Evolutionary conservation across 75 land plant genomes (phyloP), one percentile per base, ranked within the genome.

Genomic region (Picea glauca): DNA sequence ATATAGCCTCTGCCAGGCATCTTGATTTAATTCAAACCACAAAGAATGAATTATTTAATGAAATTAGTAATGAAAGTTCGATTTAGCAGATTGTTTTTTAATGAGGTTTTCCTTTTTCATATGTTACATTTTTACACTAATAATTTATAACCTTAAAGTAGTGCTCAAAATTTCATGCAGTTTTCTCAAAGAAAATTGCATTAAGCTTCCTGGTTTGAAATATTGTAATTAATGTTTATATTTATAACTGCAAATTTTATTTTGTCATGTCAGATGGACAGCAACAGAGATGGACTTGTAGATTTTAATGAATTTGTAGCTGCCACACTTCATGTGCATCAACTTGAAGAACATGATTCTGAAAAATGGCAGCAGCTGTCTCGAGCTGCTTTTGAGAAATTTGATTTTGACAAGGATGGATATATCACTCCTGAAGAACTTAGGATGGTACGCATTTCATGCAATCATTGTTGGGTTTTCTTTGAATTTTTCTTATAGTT

Each of bases 251-350:
- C 38, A 58, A 15, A 17, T 76, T 58, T 75, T 31, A 56, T 72
- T 56, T 62, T 26, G 12, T 74, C 46, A 17, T 65, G 35, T 75
- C n/a, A 96, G 99, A 96, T 96, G 81, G 99, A 96, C 78, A 83
- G 93, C 90, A 96, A 96, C 74, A 93, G 94, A 60, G 99, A 96
- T 80, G 99, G 99, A 62, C 85, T 96, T 58, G 98, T 96, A 31
- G 99, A 96, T 72, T 96, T 96, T 78, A 68, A 88, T 12, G 99
- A 96, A 82, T 96, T 96, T 82, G 98, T 96, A 66, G 93, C 98
- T 60, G 99, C 99, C 12, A 84, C 99, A 23, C 74, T 96, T 67
- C 99, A 93, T 77, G 98, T 95, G 62, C 93, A 91, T 86, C 99
- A 96, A 79, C 70, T 96, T 78, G 98, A 94, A 79, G 95, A 94